A percentile compares a stretch with the other conserved stretches of the same genome.
These are phyloP conservation scores for Silene coronaria DNA, from an alignment of 179 eudicot species.

Conservation along the genomic window DNA sequence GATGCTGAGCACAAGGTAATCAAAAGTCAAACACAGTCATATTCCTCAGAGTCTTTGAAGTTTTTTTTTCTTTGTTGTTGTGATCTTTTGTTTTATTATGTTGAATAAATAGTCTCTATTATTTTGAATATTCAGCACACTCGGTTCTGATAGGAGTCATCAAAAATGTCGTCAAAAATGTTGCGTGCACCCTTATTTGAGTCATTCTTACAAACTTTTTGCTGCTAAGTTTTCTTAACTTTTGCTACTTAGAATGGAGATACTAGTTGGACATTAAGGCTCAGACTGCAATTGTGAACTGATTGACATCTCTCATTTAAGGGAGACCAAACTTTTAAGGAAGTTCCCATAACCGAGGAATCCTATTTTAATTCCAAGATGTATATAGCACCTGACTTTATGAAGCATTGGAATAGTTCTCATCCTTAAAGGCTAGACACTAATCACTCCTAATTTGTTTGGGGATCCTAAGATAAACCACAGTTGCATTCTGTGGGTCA, in stretches of 20 bases:
- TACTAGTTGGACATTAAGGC: slow-evolving; percentile 2
- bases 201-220: background rate
- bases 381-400: background rate
- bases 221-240: background rate
- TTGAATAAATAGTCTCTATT: background rate
- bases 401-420: background rate
- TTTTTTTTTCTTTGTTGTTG: slow-evolving; percentile 8
- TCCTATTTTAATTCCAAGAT: background rate
- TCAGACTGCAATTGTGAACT: no score
- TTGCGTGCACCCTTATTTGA: background rate
- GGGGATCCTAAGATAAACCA: background rate
- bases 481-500: no score
- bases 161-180: background rate
- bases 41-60: slow-evolving; percentile 5
- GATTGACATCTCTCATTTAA: background rate
- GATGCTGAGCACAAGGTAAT: slow-evolving; percentile 16
- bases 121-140: background rate
- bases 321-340: background rate
- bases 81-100: slow-evolving; percentile 14
- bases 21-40: slow-evolving; percentile 27
- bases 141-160: background rate
- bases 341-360: background rate
- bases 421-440: background rate
- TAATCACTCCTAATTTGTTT: background rate
- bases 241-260: background rate